Evolutionary conservation across 768 basidiomycete species (phyloP).

Genomic region (Boletus reticuloceps): DNA sequence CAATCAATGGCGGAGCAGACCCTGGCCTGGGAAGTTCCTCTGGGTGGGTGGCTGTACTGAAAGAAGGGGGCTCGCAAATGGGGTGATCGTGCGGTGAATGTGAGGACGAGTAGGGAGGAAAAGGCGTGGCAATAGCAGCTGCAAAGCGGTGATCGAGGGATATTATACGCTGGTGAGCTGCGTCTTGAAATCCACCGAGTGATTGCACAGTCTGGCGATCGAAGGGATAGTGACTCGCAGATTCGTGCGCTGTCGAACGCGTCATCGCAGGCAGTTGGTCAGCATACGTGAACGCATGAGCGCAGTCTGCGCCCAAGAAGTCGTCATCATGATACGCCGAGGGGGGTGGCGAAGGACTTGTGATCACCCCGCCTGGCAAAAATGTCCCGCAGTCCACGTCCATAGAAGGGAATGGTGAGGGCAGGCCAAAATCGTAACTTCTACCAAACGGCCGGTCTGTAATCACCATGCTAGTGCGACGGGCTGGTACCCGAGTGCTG

Average conservation of each 20-base stretch:
- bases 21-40: slow-evolving; percentile 26
- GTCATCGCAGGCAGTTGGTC: slow-evolving; percentile 16
- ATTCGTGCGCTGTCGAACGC: slow-evolving; percentile 11
- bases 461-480: slow-evolving; percentile 14
- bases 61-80: slow-evolving; percentile 25
- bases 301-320: slow-evolving; percentile 13
- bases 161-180: slow-evolving; percentile 15
- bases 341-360: slow-evolving; percentile 21
- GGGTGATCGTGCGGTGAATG: slow-evolving; percentile 29
- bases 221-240: slow-evolving; percentile 6
- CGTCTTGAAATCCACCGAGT: slow-evolving; percentile 16
- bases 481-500: slow-evolving; percentile 13
- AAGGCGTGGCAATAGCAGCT: slow-evolving; percentile 25
- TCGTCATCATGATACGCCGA: slow-evolving; percentile 27
- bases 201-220: slow-evolving; percentile 21
- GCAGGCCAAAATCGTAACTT: slow-evolving; percentile 5
- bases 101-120: slow-evolving; percentile 30
- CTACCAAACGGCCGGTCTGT: slow-evolving; percentile 10
- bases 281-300: slow-evolving; percentile 10
- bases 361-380: slow-evolving; percentile 11
- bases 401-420: slow-evolving; percentile 15
- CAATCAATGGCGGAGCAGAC: slow-evolving; percentile 30
- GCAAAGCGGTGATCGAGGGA: slow-evolving; percentile 26
- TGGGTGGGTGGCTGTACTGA: slow-evolving; percentile 21
- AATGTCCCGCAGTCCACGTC: slow-evolving; percentile 10